These are phyloP conservation scores for Fusarium drepaniforme DNA, from an alignment of 2,329 filamentous ascomycete genomes.

Conservation along the genomic window DNA sequence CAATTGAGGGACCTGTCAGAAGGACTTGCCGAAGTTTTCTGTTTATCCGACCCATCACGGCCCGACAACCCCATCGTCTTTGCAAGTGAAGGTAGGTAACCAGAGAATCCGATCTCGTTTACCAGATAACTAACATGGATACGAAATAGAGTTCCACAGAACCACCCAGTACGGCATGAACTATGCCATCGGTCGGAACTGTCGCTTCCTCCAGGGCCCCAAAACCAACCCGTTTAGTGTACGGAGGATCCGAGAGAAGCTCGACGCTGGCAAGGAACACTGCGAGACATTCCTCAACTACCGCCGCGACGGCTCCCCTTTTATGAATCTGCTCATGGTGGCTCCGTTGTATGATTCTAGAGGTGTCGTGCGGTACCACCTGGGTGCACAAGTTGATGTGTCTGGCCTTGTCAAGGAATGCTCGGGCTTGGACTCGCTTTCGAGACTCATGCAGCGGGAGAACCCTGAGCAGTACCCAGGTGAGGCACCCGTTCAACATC, in stretches of 20 bases:
- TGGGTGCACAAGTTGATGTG: slow-evolving; percentile 80
- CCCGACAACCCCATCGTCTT: slow-evolving; percentile 83
- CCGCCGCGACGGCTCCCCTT: slow-evolving; percentile 80
- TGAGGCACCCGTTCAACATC: slow-evolving; percentile 17
- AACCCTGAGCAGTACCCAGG: slow-evolving; percentile 41
- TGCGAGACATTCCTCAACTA: slow-evolving; percentile 84
- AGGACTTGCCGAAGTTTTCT: slow-evolving; percentile 82
- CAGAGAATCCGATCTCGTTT: background rate
- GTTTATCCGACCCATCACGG: slow-evolving; percentile 79
- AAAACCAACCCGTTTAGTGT: slow-evolving; percentile 75
- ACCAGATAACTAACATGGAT: background rate
- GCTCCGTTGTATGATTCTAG: slow-evolving; percentile 77
- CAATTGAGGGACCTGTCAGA: slow-evolving; percentile 78
- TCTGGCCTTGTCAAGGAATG: slow-evolving; percentile 76
- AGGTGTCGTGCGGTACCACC: slow-evolving; percentile 74
- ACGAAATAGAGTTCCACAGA: slow-evolving; percentile 72
- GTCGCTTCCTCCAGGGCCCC: slow-evolving; percentile 82
- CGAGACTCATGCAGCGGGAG: slow-evolving; percentile 54
- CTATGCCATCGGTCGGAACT: slow-evolving; percentile 81
- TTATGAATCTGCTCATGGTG: slow-evolving; percentile 83
- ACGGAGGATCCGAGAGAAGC: slow-evolving; percentile 70
- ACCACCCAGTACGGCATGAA: slow-evolving; percentile 81
- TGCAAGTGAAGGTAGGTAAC: slow-evolving; percentile 74
- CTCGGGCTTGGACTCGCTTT: slow-evolving; percentile 73
- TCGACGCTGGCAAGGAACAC: slow-evolving; percentile 74